Percentiles rank a stretch among this genome's conserved stretches.
Conservation (phyloP, 192 early-diverging fungal species). For the Coemansia reversa region DNA sequence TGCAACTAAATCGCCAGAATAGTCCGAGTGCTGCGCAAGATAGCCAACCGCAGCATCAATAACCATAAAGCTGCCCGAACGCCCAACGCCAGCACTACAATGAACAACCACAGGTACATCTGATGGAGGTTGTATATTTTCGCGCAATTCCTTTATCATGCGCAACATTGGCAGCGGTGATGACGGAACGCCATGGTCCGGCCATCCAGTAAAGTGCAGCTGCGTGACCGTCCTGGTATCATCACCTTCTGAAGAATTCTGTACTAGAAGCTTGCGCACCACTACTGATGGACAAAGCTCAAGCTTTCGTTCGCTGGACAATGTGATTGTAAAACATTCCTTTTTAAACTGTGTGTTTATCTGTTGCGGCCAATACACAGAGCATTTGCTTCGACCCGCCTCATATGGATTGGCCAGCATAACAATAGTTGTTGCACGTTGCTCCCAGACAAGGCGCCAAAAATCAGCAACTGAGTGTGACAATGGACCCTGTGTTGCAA, state of each 20-base stretch:
- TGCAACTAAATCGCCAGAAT: slow-evolving; percentile 61
- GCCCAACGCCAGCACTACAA: slow-evolving; percentile 54
- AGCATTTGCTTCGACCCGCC: slow-evolving; percentile 66
- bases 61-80: slow-evolving; percentile 47
- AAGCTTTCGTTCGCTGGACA: slow-evolving; percentile 42
- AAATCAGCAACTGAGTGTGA: slow-evolving; percentile 72
- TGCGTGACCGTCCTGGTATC: slow-evolving; percentile 57
- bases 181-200: slow-evolving; percentile 74
- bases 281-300: slow-evolving; percentile 55
- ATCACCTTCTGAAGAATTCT: slow-evolving; percentile 21
- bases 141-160: slow-evolving; percentile 31
- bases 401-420: slow-evolving; percentile 84
- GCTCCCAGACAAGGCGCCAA: slow-evolving; percentile 88
- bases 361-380: slow-evolving; percentile 75
- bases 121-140: slow-evolving; percentile 2
- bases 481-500: slow-evolving; percentile 86
- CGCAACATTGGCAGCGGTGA: slow-evolving; percentile 54
- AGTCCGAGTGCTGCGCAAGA: slow-evolving; percentile 30
- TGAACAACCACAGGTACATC: slow-evolving; percentile 48
- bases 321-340: slow-evolving; percentile 16
- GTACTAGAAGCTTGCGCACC: slow-evolving; percentile 26
- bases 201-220: slow-evolving; percentile 77
- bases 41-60: slow-evolving; percentile 39
- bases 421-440: slow-evolving; percentile 67
- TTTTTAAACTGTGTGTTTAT: not conserved